Evolutionary conservation across 805 yeast species (phyloP), one percentile per base, ranked within the genome.

Genomic region (Kazachstania taianensis): DNA sequence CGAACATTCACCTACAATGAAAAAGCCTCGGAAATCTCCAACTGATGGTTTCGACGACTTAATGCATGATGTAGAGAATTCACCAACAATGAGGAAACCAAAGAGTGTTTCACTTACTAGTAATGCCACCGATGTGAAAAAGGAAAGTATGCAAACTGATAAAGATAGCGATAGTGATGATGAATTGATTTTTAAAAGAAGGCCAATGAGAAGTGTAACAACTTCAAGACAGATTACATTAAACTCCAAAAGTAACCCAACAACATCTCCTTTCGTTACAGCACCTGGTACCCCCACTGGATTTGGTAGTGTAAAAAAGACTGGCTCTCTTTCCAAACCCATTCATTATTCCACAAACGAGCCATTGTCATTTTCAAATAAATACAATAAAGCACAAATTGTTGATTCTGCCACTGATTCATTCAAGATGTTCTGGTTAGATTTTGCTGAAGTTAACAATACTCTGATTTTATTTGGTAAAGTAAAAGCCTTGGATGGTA

Each of bases 351-450:
- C 41, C 2, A 39, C 28, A 3, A 24, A 37, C 19, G 41, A 40
- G 9, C 35, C 39, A 13, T 35, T 42, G 16, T 18, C 40, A 7
- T 37, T 46, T 20, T 28, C 45, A 20, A 41, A 39, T 39, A 57
- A 45, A 30, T 57, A 39, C 32, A 32, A 40, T 5, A 45, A 48
- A 22, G 52, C 50, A 5, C 45, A 48, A 29, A 55, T 67, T 16
- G 61, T 64, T 12, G 57, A 59, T 23, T 60, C 66, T 7, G 58
- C 59, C n/a, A 57, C 65, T 3, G 33, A 18, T 28, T 46, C 67
- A 1, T 70, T 86, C 53, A 72, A 73, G 48, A 76, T 89, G 78
- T 92, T 71, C 57, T 92, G 96, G 96, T 61, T 82, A 20, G 98
- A 92, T 58, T 86, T 77, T 55, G 68, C 81, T 17, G 97, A 89